Percentiles rank a stretch among this genome's conserved stretches.
Conservation (phyloP, 1,284 basidiomycete genomes). For the Waitea zeae region DNA sequence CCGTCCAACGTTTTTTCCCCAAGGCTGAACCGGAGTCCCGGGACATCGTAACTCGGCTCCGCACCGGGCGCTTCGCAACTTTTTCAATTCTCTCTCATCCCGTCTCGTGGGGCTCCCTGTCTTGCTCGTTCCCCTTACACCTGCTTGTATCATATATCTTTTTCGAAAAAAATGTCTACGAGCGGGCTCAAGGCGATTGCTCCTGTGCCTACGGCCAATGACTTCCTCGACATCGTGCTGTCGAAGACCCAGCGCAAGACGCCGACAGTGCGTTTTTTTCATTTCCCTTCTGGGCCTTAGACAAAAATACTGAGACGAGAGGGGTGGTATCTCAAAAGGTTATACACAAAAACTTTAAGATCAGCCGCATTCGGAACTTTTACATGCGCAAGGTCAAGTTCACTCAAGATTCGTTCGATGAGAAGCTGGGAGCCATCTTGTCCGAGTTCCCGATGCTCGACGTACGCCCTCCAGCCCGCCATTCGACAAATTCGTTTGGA, state of each 20-base stretch:
- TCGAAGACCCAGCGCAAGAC: constrained; percentile 95
- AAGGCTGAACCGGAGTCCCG: too few relatives aligned
- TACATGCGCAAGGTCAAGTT: constrained; percentile 99
- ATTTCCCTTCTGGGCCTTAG: constrained; percentile 1
- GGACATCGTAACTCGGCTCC: too few relatives aligned
- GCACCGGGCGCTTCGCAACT: too few relatives aligned
- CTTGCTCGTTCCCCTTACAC: background rate
- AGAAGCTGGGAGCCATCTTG: constrained; percentile 89
- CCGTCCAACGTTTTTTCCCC: too few relatives aligned
- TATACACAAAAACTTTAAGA: constrained; percentile 99
- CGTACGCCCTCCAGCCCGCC: constrained; percentile 25
- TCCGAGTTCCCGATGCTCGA: constrained; percentile 95
- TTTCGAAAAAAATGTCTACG: constrained; percentile 50
- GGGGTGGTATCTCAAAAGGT: constrained; percentile 26
- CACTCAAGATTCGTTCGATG: constrained; percentile 94
- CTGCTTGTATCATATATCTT: constrained; percentile 3
- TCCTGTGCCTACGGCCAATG: constrained; percentile 87
- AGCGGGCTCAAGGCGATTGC: constrained; percentile 90
- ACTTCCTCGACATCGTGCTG: constrained; percentile 90
- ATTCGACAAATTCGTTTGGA: background rate
- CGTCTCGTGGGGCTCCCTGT: constrained; percentile 2
- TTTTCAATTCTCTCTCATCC: too few relatives aligned
- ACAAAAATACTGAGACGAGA: background rate
- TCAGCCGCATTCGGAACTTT: constrained; percentile 84
- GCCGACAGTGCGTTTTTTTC: constrained; percentile 56